Base-by-base conservation (phyloP, 2,329 filamentous ascomycete genomes). In the Botryotinia convoluta region DNA sequence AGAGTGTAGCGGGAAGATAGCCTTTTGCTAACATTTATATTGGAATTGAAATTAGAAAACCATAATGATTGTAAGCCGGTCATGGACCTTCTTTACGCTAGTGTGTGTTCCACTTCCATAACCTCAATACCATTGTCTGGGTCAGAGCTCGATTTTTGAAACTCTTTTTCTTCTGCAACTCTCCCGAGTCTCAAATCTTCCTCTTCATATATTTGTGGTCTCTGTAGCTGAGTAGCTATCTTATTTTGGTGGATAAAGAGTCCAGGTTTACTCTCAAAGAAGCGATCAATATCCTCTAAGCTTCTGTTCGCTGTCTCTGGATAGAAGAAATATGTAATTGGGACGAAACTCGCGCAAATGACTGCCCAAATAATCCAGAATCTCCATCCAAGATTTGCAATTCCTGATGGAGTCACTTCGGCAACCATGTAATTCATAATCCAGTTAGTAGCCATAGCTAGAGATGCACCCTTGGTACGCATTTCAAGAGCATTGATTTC, bases 401-500 rank as follows among this genome's bases (percentile, higher is more conserved):
- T 76, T 1, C 79, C 81, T 39, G 80, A 79, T 0, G 82, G 80
- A n/a, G 82, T 83, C 0, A 83, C 81, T 75, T 79, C 76, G 3
- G 78, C 80, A 22, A 81, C 77, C 80, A 89, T 80, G 78, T 70
- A 90, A 79, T 91, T 91, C 81, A 90, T 90, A 71, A 89, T 87
- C 79, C 76, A 81, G 62, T 80, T 81, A 48, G 80, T 82, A 1
- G 80, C 82, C 6, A 83, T 84, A 16, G 81, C 81, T 18, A 90
- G 79, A 10, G 88, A 89, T 75, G 89, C 89, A 57, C 88, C 88
- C 0, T 87, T 87, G 0, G 88, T 88, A 1, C 86, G 81, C 74
- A 85, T 86, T 14, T 83, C 81, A 12, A 87, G 81, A 0, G 85
- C 84, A 42, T 88, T 86, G 62, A 90, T 86, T 75, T 89, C 87